These are phyloP conservation scores for Aethionema arabicum DNA, from an alignment of 345 rosid species.

Conservation along the genomic window DNA sequence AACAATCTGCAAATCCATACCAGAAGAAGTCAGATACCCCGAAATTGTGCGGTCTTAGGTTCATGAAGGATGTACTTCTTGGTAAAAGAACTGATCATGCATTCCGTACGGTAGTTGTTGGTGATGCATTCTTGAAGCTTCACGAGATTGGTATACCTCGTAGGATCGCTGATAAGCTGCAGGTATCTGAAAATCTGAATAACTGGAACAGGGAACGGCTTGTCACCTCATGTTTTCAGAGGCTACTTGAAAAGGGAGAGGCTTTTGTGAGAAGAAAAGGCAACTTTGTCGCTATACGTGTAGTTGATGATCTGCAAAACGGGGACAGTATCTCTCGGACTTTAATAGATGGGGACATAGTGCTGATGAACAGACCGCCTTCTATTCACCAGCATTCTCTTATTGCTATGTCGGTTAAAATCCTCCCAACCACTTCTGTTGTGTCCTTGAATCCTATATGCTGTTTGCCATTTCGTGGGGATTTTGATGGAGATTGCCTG, in stretches of 20 bases:
- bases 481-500: slow-evolving; percentile 95
- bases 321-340: slow-evolving; percentile 71
- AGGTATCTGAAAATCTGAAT: slow-evolving; percentile 69
- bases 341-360: slow-evolving; percentile 68
- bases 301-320: slow-evolving; percentile 47
- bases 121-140: slow-evolving; percentile 71
- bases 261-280: slow-evolving; percentile 62
- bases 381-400: slow-evolving; percentile 91
- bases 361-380: slow-evolving; percentile 89
- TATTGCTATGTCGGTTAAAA: slow-evolving; percentile 67
- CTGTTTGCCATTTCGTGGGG: slow-evolving; percentile 88
- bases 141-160: slow-evolving; percentile 86
- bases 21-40: slow-evolving; percentile 49
- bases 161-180: slow-evolving; percentile 71
- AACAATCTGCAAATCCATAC: slow-evolving; percentile 43
- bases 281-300: slow-evolving; percentile 45
- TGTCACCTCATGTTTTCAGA: slow-evolving; percentile 43
- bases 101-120: slow-evolving; percentile 87
- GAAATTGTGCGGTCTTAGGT: slow-evolving; percentile 71
- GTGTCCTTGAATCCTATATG: slow-evolving; percentile 85
- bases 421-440: slow-evolving; percentile 67
- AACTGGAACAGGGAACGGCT: slow-evolving; percentile 66
- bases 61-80: slow-evolving; percentile 84
- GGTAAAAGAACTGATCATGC: slow-evolving; percentile 83
- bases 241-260: slow-evolving; percentile 60